A percentile compares a stretch with the other conserved stretches of the same genome.
phyloP scores from a whole-genome alignment of 371 early-diverging fungal genomes.

The Mortierella sp. region DNA sequence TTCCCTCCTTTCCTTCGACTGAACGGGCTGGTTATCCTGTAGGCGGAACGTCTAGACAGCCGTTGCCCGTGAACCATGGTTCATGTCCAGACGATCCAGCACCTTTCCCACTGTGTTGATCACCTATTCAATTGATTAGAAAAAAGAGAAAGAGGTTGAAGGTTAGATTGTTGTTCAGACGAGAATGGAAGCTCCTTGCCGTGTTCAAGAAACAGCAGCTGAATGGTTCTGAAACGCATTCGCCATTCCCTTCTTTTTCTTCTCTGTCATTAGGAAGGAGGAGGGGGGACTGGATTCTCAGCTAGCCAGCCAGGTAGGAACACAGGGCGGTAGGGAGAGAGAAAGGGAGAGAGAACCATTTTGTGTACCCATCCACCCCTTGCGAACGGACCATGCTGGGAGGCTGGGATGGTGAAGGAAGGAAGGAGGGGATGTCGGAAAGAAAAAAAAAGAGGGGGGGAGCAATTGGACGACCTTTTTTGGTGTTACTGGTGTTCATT shows the following conservation, averaged over 20 bases:
- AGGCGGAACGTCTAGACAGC: background rate
- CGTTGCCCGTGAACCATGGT: background rate
- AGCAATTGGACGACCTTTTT: background rate
- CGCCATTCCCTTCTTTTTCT: background rate
- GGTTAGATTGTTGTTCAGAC: background rate
- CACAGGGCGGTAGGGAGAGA: background rate
- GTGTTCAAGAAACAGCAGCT: background rate
- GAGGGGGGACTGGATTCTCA: background rate
- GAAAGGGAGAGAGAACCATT: background rate
- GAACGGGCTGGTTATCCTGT: too few relatives aligned
- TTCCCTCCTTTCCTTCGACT: background rate
- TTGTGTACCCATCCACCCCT: background rate
- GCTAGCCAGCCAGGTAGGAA: background rate
- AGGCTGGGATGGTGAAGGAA: background rate
- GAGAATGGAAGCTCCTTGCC: too few relatives aligned
- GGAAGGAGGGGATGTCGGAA: background rate
- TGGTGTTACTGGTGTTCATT: background rate
- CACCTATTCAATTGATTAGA: constrained; percentile 35
- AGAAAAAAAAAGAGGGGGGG: background rate
- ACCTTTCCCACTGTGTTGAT: constrained; percentile 76
- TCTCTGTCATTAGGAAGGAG: background rate
- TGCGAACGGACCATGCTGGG: background rate
- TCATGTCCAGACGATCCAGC: constrained; percentile 73
- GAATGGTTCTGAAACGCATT: background rate
- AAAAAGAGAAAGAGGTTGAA: background rate